A percentile compares a stretch with the other conserved stretches of the same genome.
These are phyloP conservation scores for Hyphopichia buzzinii DNA, from an alignment of 1,139 yeast species.

Conservation along the genomic window DNA sequence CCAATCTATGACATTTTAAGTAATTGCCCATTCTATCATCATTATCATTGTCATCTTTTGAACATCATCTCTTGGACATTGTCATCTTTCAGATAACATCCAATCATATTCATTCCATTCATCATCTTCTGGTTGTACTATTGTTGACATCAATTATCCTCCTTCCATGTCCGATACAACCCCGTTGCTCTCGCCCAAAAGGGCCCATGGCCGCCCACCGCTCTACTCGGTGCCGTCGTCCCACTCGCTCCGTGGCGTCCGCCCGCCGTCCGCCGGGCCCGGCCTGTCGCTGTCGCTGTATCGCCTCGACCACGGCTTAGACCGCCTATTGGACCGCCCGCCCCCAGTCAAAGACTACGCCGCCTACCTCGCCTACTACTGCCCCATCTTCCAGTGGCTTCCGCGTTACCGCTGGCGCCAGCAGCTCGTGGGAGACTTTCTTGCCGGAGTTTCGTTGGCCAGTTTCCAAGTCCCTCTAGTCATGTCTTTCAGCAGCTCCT, in stretches of 20 bases:
- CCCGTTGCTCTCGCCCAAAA: background rate
- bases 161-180: background rate
- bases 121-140: too few relatives aligned
- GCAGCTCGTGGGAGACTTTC: constrained; percentile 24
- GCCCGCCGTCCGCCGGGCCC: background rate
- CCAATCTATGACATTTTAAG: too few relatives aligned
- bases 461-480: constrained; percentile 36
- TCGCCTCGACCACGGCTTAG: background rate
- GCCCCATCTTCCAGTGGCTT: constrained; percentile 33
- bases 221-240: constrained; percentile 26
- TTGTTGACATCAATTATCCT: background rate
- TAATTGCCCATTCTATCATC: too few relatives aligned
- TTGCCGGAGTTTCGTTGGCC: constrained; percentile 35
- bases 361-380: constrained; percentile 31
- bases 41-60: background rate
- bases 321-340: background rate
- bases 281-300: background rate
- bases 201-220: constrained; percentile 18
- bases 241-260: constrained; percentile 18
- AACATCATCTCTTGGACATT: too few relatives aligned
- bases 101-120: too few relatives aligned
- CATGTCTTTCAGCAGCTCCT: constrained; percentile 33
- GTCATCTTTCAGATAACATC: too few relatives aligned
- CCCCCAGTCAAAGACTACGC: background rate
- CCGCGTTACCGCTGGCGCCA: constrained; percentile 20